Percentiles rank a stretch among this genome's conserved stretches.
Conservation (phyloP, 2,329 filamentous ascomycete genomes). For the Ophiostoma himal-ulmi region DNA sequence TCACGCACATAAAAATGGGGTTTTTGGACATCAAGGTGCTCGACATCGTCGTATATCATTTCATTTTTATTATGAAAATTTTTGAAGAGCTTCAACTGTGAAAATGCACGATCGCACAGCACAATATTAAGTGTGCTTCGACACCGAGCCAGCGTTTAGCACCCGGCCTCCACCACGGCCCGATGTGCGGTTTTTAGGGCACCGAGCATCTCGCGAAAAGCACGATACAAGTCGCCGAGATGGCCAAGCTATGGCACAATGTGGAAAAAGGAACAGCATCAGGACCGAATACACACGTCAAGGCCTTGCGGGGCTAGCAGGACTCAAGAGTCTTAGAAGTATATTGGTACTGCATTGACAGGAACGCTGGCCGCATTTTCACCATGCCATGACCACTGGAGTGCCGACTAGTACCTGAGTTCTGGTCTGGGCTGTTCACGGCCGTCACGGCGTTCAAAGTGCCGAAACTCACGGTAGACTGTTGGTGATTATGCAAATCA, state of each 20-base stretch:
- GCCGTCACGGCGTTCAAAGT: neutral
- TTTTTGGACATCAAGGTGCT: neutral
- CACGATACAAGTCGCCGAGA: neutral
- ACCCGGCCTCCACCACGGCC: neutral
- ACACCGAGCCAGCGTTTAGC: neutral
- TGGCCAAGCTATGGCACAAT: neutral
- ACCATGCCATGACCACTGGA: neutral
- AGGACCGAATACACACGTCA: neutral
- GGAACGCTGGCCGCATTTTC: too few relatives aligned
- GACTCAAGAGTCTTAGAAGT: neutral
- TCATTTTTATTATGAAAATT: too few relatives aligned
- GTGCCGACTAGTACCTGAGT: neutral
- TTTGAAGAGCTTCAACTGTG: too few relatives aligned
- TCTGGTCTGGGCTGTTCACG: neutral
- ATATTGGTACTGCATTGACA: neutral
- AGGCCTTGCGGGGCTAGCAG: neutral
- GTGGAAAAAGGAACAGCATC: neutral
- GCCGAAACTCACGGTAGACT: neutral
- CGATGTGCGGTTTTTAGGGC: neutral
- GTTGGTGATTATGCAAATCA: neutral
- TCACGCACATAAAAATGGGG: neutral
- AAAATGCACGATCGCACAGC: too few relatives aligned
- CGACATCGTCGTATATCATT: neutral
- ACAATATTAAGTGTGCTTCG: neutral
- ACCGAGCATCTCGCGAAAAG: neutral